phyloP scores from a whole-genome alignment of 495 filamentous ascomycete genomes.

The Neurospora intermedia region DNA sequence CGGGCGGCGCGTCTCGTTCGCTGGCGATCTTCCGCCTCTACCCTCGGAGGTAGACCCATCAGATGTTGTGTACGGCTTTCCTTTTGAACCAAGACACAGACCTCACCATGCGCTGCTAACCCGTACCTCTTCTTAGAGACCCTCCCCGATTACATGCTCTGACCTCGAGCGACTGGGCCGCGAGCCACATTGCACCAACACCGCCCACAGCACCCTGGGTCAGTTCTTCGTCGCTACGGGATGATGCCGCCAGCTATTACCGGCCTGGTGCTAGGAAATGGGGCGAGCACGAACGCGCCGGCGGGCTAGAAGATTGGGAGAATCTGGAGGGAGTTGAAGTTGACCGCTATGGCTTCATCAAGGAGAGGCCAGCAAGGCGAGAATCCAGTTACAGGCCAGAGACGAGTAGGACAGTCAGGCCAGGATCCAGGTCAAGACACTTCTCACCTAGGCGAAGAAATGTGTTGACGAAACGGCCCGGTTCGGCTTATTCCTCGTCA shows the following conservation, averaged over 20 bases:
- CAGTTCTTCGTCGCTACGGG: constrained; percentile 30
- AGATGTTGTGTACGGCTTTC: constrained; percentile 43
- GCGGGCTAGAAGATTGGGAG: constrained; percentile 93
- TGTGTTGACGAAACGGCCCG: constrained; percentile 30
- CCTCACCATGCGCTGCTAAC: constrained; percentile 21
- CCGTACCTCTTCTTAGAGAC: constrained; percentile 5
- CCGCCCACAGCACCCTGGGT: constrained; percentile 21
- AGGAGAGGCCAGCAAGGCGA: constrained; percentile 30
- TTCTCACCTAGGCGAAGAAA: constrained; percentile 28
- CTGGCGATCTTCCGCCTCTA: constrained; percentile 29
- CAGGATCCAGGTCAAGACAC: constrained; percentile 21
- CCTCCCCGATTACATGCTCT: constrained; percentile 9
- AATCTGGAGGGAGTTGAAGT: constrained; percentile 79
- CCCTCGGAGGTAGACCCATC: constrained; percentile 36
- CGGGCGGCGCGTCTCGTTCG: constrained; percentile 30
- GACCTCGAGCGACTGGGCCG: constrained; percentile 11
- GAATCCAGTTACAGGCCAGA: constrained; percentile 47
- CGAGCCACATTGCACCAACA: constrained; percentile 4
- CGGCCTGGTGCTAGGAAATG: constrained; percentile 21
- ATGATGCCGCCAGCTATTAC: neutral
- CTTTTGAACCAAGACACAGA: constrained; percentile 15
- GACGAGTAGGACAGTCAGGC: constrained; percentile 24
- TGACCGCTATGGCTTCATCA: constrained; percentile 93
- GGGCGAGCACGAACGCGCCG: constrained; percentile 46
- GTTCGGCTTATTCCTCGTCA: constrained; percentile 27